phyloP scores from a whole-genome alignment of 1,284 basidiomycete species.

The Fistulinella cinereoalba region DNA sequence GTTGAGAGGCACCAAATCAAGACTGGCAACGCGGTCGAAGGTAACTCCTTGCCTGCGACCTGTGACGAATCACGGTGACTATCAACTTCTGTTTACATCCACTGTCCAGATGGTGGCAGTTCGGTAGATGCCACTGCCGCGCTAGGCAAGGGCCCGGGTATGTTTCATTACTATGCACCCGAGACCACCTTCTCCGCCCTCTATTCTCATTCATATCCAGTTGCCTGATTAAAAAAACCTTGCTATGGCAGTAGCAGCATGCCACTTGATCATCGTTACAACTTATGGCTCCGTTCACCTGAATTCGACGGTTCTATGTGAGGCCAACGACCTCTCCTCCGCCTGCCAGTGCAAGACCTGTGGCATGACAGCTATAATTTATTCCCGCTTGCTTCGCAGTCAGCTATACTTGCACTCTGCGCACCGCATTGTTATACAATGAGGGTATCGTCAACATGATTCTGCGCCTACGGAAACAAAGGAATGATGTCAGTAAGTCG shows the following conservation, averaged over 20 bases:
- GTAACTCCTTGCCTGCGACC: conserved; percentile 1
- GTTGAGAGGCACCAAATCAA: too few species aligned
- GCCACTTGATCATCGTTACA: conserved; percentile 10
- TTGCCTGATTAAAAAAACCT: conserved; percentile 19
- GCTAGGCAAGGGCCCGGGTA: conserved; percentile 14
- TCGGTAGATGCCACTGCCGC: conserved; percentile 6
- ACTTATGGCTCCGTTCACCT: conserved; percentile 3
- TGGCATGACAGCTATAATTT: conserved; percentile 23
- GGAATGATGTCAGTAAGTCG: conserved; percentile 24
- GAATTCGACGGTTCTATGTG: conserved; percentile 12
- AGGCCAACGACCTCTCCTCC: conserved; percentile 24
- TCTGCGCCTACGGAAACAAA: conserved; percentile 27
- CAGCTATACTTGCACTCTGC: conserved; percentile 23
- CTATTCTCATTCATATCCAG: conserved; percentile 27
- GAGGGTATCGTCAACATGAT: conserved; percentile 33
- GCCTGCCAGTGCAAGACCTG: conserved; percentile 34
- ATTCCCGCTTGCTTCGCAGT: conserved; percentile 28
- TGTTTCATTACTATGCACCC: conserved; percentile 23
- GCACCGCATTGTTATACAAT: conserved; percentile 26
- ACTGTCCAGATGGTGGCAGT: conserved; percentile 1
- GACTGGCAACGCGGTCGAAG: conserved; percentile 11
- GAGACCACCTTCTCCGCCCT: conserved; percentile 19
- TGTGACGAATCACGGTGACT: conserved; percentile 22
- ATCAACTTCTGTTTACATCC: conserved; percentile 20
- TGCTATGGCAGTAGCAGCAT: conserved; percentile 14